Base-by-base conservation (phyloP, 345 rosid species). In the Citrus sp. region DNA sequence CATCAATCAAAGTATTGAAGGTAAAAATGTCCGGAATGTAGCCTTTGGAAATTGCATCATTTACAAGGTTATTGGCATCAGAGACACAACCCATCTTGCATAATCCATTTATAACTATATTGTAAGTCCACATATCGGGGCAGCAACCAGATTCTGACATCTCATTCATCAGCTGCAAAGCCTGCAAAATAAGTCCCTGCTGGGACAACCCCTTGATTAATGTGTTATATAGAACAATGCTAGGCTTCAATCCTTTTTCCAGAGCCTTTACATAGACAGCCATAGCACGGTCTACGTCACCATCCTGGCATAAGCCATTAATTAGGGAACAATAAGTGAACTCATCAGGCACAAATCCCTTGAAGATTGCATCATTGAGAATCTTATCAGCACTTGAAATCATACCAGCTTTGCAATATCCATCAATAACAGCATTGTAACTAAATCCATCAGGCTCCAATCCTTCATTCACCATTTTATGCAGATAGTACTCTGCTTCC, bases 11-110 rank as follows among this genome's bases (percentile, higher is more conserved):
- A 18, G 97, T 90, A 81, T 94, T 94, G 81, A 96, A 94, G 6
- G 99, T 94, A 80, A 88, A 90, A 66, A 94, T 88, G 77, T 96
- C 97, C 28, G 92, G 97, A 66, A 83, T 75, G 84, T 84, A 90
- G 51, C 98, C 98, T 83, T 88, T 90, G 67, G 87, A 80, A 79
- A 91, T 87, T 64, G 92, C 95, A 83, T 84, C 82, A 81, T 91
- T 87, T 82, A 92, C 73, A 38, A 94, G 84, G 73, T 87, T 86
- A 79, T 81, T 81, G 63, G 95, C 97, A 90, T 92, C 99, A 77
- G 92, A 85, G 76, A 92, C 84, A 34, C 96, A 90, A 14, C 97
- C 97, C 92, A 96, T 89, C 87, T 94, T 96, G 86, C 97, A 91
- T 54, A 96, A 85, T 66, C 97, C 98, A 75, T 92, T 91, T 34